phyloP scores from a whole-genome alignment of 179 eudicot genomes.

The Vitellaria paradoxa region DNA sequence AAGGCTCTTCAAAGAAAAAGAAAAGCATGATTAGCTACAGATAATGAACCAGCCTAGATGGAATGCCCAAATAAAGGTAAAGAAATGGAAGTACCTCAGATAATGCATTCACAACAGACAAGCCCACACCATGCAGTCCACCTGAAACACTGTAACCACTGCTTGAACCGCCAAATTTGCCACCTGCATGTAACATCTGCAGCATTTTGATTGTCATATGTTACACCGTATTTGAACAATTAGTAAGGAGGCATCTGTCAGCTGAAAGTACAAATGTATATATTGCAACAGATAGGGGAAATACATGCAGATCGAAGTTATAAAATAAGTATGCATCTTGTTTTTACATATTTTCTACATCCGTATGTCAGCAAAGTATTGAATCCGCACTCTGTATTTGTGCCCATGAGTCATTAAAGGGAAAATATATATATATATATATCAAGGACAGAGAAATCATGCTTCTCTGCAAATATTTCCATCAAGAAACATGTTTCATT shows the following conservation, averaged over 20 bases:
- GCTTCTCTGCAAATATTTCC: not conserved
- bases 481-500: not conserved
- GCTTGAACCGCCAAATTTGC: constrained; percentile 95
- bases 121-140: constrained; percentile 96
- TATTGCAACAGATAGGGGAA: not conserved
- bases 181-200: constrained; percentile 98
- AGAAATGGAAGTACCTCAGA: constrained; percentile 61
- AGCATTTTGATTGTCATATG: constrained; percentile 13
- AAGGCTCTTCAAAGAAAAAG: not conserved
- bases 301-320: not conserved
- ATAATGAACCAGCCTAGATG: not conserved
- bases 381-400: not conserved
- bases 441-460: not conserved
- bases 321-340: not conserved
- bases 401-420: not conserved
- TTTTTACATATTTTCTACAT: not conserved
- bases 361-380: not conserved
- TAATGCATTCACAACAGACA: constrained; percentile 94
- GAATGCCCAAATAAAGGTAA: not conserved
- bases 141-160: constrained; percentile 98
- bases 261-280: not conserved
- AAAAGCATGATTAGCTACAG: not conserved
- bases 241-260: constrained; percentile 1
- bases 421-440: too few species aligned
- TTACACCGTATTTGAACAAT: not conserved